phyloP scores from a whole-genome alignment of 768 basidiomycete genomes.

The Trametes cinnabarina region DNA sequence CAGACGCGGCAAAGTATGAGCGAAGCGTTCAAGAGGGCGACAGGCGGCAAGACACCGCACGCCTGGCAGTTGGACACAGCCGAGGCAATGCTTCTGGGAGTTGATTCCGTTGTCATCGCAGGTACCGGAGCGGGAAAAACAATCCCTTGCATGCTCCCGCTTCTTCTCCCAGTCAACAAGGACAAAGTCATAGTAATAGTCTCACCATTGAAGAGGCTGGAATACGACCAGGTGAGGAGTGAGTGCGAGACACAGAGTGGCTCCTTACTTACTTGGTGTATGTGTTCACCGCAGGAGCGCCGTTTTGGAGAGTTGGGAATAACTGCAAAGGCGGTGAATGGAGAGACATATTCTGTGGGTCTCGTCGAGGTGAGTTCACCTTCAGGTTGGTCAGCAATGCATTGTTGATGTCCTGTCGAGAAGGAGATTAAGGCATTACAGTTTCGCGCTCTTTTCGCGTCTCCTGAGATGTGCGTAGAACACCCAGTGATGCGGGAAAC shows the following conservation, averaged over 20 bases:
- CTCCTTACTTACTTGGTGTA: background rate
- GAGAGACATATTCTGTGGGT: background rate
- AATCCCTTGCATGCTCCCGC: slow-evolving; percentile 23
- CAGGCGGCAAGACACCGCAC: background rate
- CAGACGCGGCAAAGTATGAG: background rate
- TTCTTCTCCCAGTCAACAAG: slow-evolving; percentile 11
- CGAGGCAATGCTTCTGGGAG: slow-evolving; percentile 11
- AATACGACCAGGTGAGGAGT: slow-evolving; percentile 24
- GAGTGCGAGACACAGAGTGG: background rate
- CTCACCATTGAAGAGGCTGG: slow-evolving; percentile 24
- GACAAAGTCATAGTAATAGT: slow-evolving; percentile 17
- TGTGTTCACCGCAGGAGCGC: background rate
- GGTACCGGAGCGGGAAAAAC: slow-evolving; percentile 25
- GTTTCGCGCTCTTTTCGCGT: slow-evolving; percentile 20
- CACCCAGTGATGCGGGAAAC: slow-evolving; percentile 14
- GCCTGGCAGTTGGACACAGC: background rate
- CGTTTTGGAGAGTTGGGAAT: background rate
- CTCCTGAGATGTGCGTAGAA: slow-evolving; percentile 27
- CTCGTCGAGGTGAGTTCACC: background rate
- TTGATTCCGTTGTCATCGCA: slow-evolving; percentile 18
- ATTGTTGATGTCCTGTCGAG: background rate
- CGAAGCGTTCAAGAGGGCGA: background rate
- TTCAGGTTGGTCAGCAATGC: too few species aligned
- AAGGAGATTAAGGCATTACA: slow-evolving; percentile 4
- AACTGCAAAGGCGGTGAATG: background rate